These are phyloP conservation scores for Suhomyces faveliae DNA, from an alignment of 805 yeast genomes.

Conservation along the genomic window DNA sequence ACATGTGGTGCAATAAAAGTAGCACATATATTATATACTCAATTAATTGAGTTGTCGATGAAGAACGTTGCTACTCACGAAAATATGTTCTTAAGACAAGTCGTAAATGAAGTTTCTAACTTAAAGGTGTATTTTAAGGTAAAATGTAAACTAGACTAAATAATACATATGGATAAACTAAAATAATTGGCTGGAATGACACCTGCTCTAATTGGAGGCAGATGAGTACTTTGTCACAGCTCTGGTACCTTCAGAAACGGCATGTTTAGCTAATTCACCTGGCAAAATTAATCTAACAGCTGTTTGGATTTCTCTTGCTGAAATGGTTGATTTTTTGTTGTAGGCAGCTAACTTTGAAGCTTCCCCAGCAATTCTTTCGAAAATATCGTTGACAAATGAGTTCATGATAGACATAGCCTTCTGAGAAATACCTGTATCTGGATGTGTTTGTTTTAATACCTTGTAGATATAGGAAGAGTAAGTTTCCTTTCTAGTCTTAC, in stretches of 20 bases:
- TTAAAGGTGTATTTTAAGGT: neutral
- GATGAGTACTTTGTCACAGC: slow-evolving; percentile 41
- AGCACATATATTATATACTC: too few relatives aligned
- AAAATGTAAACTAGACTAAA: slow-evolving; percentile 10
- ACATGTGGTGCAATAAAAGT: too few relatives aligned
- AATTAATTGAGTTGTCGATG: too few relatives aligned
- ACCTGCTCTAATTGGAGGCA: slow-evolving; percentile 29
- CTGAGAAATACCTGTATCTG: slow-evolving; percentile 40
- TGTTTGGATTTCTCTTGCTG: slow-evolving; percentile 39
- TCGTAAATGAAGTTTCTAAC: neutral
- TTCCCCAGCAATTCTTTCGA: slow-evolving; percentile 37
- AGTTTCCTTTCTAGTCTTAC: slow-evolving; percentile 39
- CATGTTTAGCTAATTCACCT: slow-evolving; percentile 41
- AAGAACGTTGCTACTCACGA: too few relatives aligned
- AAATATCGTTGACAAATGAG: slow-evolving; percentile 38
- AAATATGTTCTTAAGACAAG: too few relatives aligned
- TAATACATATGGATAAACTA: slow-evolving; percentile 13
- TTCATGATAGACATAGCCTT: slow-evolving; percentile 41
- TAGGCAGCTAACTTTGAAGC: slow-evolving; percentile 41
- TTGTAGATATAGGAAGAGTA: slow-evolving; percentile 39
- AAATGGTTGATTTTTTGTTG: slow-evolving; percentile 40
- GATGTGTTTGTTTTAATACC: slow-evolving; percentile 41
- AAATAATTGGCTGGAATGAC: slow-evolving; percentile 1
- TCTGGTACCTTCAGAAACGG: slow-evolving; percentile 41
- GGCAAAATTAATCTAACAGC: slow-evolving; percentile 41